Conservation (phyloP, 139 green algal species). For the Nannochloris sp. region DNA sequence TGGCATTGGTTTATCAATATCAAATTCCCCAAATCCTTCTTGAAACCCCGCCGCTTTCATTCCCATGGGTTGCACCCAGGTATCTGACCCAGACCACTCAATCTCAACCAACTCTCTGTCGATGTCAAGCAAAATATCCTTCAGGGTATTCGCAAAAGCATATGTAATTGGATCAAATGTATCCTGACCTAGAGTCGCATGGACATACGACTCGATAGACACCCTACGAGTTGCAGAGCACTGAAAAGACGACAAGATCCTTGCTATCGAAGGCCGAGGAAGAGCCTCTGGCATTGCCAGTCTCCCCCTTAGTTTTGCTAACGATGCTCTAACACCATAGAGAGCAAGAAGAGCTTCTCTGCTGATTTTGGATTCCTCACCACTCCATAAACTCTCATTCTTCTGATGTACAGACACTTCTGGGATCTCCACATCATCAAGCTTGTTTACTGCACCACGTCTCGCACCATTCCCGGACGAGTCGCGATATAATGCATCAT, state of each 20-base stretch:
- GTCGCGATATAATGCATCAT: too few species aligned
- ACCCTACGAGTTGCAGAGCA: not conserved
- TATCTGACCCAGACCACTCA: not conserved
- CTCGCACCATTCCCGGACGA: too few species aligned
- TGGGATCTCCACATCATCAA: too few species aligned
- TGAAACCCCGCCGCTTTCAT: not conserved
- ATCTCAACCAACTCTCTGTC: constrained; percentile 3
- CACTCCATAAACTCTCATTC: not conserved
- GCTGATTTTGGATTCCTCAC: constrained; percentile 2
- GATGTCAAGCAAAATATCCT: not conserved
- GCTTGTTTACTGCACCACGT: too few species aligned
- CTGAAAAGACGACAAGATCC: not conserved
- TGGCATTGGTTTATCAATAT: not conserved
- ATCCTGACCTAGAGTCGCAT: not conserved
- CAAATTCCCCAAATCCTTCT: not conserved
- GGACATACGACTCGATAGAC: not conserved
- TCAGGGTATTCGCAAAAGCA: not conserved
- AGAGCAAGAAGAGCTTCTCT: constrained; percentile 8
- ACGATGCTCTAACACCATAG: not conserved
- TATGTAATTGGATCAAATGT: not conserved
- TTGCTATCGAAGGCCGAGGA: not conserved
- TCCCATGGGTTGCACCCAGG: not conserved
- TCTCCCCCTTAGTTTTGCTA: not conserved
- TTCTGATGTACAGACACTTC: too few species aligned
- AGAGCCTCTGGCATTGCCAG: not conserved